phyloP scores from a whole-genome alignment of 2,329 filamentous ascomycete genomes.

The Pseudogymnoascus sp. region DNA sequence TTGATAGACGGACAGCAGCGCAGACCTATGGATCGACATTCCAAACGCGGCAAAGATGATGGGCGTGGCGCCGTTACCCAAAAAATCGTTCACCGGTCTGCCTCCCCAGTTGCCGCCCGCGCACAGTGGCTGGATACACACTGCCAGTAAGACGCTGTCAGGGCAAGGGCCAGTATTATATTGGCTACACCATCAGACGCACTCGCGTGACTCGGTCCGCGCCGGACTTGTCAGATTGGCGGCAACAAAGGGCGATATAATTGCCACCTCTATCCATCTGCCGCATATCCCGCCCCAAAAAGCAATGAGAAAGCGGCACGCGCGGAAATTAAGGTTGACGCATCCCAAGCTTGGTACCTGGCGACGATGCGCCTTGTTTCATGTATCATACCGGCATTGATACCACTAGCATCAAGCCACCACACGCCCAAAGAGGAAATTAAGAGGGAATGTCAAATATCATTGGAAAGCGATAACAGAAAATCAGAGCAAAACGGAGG shows the following conservation, averaged over 20 bases:
- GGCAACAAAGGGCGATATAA: not conserved
- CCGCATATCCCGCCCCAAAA: not conserved
- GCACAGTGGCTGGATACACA: not conserved
- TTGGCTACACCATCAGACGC: slow-evolving; percentile 6
- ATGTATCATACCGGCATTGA: not conserved
- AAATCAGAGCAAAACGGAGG: not conserved
- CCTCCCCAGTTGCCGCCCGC: not conserved
- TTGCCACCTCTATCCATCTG: not conserved
- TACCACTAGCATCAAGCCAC: not conserved
- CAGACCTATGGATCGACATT: not conserved
- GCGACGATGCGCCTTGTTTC: not conserved
- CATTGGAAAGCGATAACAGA: not conserved
- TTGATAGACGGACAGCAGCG: not conserved
- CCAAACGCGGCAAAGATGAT: slow-evolving; percentile 1
- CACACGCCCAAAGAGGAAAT: slow-evolving; percentile 7
- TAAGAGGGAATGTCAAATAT: not conserved
- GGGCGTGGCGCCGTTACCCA: not conserved
- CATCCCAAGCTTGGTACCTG: not conserved
- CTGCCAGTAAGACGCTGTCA: not conserved
- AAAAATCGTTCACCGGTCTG: not conserved
- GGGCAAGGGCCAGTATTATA: not conserved
- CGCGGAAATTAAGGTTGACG: not conserved
- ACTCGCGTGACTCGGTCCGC: slow-evolving; percentile 5
- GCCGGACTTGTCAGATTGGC: not conserved
- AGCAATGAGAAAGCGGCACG: not conserved